These are phyloP conservation scores for Umbelopsis isabellina DNA, from an alignment of 192 early-diverging fungal genomes.

Conservation along the genomic window DNA sequence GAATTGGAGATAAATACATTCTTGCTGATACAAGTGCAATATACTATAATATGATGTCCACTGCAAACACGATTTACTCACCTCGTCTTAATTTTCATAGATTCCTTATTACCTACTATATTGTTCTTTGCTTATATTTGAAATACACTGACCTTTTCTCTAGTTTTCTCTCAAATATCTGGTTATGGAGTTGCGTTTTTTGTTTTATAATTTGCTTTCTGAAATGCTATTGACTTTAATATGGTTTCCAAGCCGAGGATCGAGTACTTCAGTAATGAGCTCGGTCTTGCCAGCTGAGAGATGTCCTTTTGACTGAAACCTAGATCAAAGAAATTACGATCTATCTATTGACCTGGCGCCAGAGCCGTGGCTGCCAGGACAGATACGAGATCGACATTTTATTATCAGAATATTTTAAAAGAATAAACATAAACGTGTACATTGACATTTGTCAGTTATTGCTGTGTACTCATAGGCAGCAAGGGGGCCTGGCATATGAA, in stretches of 20 bases:
- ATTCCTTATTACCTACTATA: background rate
- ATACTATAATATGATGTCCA: too few species aligned
- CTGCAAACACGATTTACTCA: background rate
- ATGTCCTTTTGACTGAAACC: slow-evolving; percentile 20
- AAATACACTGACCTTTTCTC: background rate
- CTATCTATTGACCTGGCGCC: slow-evolving; percentile 21
- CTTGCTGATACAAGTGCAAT: slow-evolving; percentile 18
- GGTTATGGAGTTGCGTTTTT: too few species aligned
- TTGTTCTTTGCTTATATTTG: background rate
- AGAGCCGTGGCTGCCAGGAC: slow-evolving; percentile 17
- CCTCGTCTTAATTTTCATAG: background rate
- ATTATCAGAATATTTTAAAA: background rate
- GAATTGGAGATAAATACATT: slow-evolving; percentile 22
- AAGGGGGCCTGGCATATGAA: too few species aligned
- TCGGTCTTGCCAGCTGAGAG: slow-evolving; percentile 20
- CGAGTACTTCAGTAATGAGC: slow-evolving; percentile 20
- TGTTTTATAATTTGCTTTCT: too few species aligned
- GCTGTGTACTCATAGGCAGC: too few species aligned
- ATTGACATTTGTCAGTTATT: too few species aligned
- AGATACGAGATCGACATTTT: slow-evolving; percentile 19
- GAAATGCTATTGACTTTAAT: background rate
- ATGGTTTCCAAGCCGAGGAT: slow-evolving; percentile 23
- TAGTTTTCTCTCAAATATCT: too few species aligned
- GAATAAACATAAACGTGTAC: too few species aligned
- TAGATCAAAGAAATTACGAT: slow-evolving; percentile 18